Evolutionary conservation across 768 basidiomycete genomes (phyloP), one percentile per base, ranked within the genome.

Genomic region (Mycena venus): DNA sequence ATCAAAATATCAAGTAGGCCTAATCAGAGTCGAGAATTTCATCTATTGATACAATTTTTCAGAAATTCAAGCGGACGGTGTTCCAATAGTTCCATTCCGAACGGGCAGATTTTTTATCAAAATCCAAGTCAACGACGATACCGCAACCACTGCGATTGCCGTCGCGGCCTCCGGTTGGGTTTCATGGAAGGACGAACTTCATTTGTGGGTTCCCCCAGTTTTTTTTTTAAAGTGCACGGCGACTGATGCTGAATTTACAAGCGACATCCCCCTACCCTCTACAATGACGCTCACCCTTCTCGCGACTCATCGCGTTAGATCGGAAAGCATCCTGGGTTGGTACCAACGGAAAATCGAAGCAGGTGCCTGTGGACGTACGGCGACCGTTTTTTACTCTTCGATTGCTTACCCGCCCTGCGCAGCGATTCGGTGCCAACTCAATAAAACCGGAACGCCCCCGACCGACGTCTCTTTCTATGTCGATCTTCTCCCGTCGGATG

Each of bases 141-240:
- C 9, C 40, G 17, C 25, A 27, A 68, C 15, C 7, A 68, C 59
- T 14, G 47, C 11, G 0, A 44, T 55, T 32, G 51, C 49, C 25
- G 51, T 34, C 11, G 72, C 59, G 6, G 34, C 34, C 3, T 49
- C 59, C 2, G 66, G 51, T 23, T 23, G n/a, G 51, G 72, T 47
- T 42, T 29, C 32, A 3, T 73, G 72, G 72, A 51, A 63, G 5
- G 59, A 62, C 0, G 72, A 62, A 21, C 34, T 73, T 56, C 72
- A 73, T 62, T 55, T 73, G 72, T 73, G 51, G 1, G 72, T 55
- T 17, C 11, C 19, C 47, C 7, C 8, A 21, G 8, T 2, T 27
- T 34, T 29, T 7, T 2, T 8, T 1, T 40, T n/a, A n/a, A n/a
- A n/a, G n/a, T n/a, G n/a, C n/a, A 17, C 14, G 12, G 4, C 25